Evolutionary conservation across 23 red algal species (phyloP).

Genomic region (Gracilaria vermiculophylla): DNA sequence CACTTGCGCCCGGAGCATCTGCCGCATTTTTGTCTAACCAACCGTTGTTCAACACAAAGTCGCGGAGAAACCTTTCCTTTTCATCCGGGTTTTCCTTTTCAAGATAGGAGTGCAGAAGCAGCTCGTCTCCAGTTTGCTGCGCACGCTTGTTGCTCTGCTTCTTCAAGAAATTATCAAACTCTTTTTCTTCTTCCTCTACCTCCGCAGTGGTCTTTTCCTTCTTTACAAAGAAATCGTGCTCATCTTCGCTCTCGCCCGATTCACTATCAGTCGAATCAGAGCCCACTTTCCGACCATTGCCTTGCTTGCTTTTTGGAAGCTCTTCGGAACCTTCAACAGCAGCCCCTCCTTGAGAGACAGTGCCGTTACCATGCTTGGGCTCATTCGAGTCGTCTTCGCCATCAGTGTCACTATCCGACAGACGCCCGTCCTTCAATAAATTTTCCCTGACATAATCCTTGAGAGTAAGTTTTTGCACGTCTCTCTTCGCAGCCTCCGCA

Average conservation of each 20-base stretch:
- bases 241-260: slow-evolving; percentile 12
- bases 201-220: slow-evolving; percentile 54
- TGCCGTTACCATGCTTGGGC: background rate
- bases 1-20: slow-evolving; percentile 32
- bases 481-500: slow-evolving; percentile 41
- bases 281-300: background rate
- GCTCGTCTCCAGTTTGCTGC: slow-evolving; percentile 69
- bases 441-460: slow-evolving; percentile 83
- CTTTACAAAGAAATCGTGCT: slow-evolving; percentile 66
- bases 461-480: slow-evolving; percentile 29
- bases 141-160: slow-evolving; percentile 36
- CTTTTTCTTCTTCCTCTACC: slow-evolving; percentile 52
- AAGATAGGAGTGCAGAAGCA: slow-evolving; percentile 91
- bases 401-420: slow-evolving; percentile 59
- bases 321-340: too few relatives aligned
- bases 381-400: background rate
- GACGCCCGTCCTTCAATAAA: slow-evolving; percentile 59
- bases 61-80: slow-evolving; percentile 93
- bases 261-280: background rate
- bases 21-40: slow-evolving; percentile 78
- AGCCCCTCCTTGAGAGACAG: background rate
- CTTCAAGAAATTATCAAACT: slow-evolving; percentile 59
- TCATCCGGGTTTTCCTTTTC: slow-evolving; percentile 94
- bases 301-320: background rate
- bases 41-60: slow-evolving; percentile 96